Percentiles rank a stretch among this genome's conserved stretches.
These are phyloP conservation scores for Psilocybe cubensis DNA, from an alignment of 768 basidiomycete genomes.

Conservation along the genomic window DNA sequence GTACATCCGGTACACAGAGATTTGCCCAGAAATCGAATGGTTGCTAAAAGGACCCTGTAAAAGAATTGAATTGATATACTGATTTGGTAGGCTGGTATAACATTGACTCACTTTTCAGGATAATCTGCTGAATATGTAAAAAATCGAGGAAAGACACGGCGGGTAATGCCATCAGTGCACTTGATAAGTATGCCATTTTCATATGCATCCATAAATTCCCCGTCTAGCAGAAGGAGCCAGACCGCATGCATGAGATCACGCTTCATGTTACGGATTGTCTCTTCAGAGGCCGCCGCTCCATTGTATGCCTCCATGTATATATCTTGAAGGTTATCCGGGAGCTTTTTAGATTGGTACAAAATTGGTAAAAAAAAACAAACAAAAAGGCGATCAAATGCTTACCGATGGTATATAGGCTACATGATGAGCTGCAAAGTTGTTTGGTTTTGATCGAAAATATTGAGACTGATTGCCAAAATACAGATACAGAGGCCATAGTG, in stretches of 20 bases:
- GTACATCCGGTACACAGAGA: slow-evolving; percentile 12
- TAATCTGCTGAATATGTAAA: slow-evolving; percentile 40
- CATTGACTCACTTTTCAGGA: slow-evolving; percentile 33
- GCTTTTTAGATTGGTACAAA: background rate
- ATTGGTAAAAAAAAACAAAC: too few species aligned
- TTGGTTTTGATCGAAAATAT: slow-evolving; percentile 34
- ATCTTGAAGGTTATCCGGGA: slow-evolving; percentile 18
- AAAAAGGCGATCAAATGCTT: background rate
- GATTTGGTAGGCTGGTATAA: background rate
- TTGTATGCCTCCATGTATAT: slow-evolving; percentile 1
- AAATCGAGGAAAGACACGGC: slow-evolving; percentile 33
- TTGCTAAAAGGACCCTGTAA: slow-evolving; percentile 12
- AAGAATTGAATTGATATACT: background rate
- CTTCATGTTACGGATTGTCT: slow-evolving; percentile 27
- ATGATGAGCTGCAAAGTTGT: slow-evolving; percentile 29
- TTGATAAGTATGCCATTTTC: slow-evolving; percentile 30
- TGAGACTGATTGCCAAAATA: slow-evolving; percentile 46
- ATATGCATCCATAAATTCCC: slow-evolving; percentile 24
- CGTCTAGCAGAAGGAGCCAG: slow-evolving; percentile 26
- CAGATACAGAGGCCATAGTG: slow-evolving; percentile 46
- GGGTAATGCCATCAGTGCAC: slow-evolving; percentile 32
- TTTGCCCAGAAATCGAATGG: background rate
- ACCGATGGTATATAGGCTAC: slow-evolving; percentile 44
- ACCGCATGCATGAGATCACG: slow-evolving; percentile 37
- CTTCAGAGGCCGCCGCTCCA: background rate